phyloP scores from a whole-genome alignment of 257 asterid genomes.

The Solanum neorickii region DNA sequence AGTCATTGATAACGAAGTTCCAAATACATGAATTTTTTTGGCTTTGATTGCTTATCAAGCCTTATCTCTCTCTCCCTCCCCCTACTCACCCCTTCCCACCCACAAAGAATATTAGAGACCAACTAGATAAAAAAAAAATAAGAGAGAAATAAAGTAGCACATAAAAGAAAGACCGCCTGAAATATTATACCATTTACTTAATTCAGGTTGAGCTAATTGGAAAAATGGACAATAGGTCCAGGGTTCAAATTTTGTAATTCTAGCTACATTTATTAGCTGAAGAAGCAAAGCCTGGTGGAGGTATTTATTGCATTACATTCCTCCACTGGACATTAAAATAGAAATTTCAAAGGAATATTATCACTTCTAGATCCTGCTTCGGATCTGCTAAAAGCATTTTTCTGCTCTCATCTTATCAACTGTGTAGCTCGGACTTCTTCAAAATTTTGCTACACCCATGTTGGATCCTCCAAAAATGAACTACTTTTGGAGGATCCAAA shows the following conservation, averaged over 20 bases:
- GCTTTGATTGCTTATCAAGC: background rate
- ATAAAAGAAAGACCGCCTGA: background rate
- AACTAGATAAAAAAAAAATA: background rate
- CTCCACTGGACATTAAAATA: background rate
- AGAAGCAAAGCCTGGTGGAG: background rate
- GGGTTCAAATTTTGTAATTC: background rate
- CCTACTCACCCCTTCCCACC: background rate
- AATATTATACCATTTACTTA: background rate
- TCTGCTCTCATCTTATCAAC: background rate
- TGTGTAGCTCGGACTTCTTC: background rate
- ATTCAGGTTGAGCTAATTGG: background rate
- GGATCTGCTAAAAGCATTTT: background rate
- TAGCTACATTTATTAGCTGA: background rate
- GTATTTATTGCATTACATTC: background rate
- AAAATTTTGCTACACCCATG: background rate
- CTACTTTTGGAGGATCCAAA: background rate
- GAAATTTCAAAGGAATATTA: too few relatives aligned
- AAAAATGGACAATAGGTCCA: background rate
- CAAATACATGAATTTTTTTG: background rate
- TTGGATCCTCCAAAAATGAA: background rate
- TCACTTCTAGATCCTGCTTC: background rate
- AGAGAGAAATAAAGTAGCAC: background rate
- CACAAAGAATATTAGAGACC: background rate
- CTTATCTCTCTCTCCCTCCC: background rate
- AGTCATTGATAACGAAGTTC: background rate